Conservation (phyloP, 495 filamentous ascomycete genomes). For the Penicillium parvum region DNA sequence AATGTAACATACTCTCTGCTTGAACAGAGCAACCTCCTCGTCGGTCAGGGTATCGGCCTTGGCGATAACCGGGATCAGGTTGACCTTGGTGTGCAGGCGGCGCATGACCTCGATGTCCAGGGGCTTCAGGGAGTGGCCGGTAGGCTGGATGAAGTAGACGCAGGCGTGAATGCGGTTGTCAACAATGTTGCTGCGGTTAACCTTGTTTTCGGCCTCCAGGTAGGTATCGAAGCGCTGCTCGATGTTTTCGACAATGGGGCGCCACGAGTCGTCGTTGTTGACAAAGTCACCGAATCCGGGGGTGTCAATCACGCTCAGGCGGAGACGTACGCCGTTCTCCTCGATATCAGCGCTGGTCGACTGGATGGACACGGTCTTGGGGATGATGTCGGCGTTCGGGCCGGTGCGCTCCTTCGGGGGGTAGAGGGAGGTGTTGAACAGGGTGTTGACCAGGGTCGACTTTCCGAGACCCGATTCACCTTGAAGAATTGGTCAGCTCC, state of each 20-base stretch:
- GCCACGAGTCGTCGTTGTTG: conserved; percentile 99
- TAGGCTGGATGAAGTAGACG: conserved; percentile 99
- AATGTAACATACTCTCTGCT: conserved; percentile 71
- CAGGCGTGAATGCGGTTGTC: conserved; percentile 98
- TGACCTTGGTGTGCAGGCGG: conserved; percentile 98
- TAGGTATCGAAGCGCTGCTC: conserved; percentile 98
- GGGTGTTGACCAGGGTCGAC: conserved; percentile 97
- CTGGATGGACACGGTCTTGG: conserved; percentile 98
- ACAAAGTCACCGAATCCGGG: conserved; percentile 99
- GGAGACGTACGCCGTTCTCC: conserved; percentile 96
- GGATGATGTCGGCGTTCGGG: conserved; percentile 94
- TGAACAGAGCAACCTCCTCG: conserved; percentile 90
- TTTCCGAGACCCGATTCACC: conserved; percentile 99
- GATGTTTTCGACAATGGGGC: conserved; percentile 98
- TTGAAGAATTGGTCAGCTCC: conserved; percentile 28
- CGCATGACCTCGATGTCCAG: conserved; percentile 99
- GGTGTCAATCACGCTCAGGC: conserved; percentile 94
- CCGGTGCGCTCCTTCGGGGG: conserved; percentile 96
- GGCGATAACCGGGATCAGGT: conserved; percentile 97
- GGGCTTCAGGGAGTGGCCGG: conserved; percentile 98
- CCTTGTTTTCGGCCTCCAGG: conserved; percentile 98
- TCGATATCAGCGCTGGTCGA: conserved; percentile 98
- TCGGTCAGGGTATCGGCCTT: conserved; percentile 98
- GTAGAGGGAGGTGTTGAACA: conserved; percentile 99
- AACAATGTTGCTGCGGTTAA: conserved; percentile 98